These are phyloP conservation scores for Ophiostoma ulmi DNA, from an alignment of 2,329 filamentous ascomycete species.

Conservation along the genomic window DNA sequence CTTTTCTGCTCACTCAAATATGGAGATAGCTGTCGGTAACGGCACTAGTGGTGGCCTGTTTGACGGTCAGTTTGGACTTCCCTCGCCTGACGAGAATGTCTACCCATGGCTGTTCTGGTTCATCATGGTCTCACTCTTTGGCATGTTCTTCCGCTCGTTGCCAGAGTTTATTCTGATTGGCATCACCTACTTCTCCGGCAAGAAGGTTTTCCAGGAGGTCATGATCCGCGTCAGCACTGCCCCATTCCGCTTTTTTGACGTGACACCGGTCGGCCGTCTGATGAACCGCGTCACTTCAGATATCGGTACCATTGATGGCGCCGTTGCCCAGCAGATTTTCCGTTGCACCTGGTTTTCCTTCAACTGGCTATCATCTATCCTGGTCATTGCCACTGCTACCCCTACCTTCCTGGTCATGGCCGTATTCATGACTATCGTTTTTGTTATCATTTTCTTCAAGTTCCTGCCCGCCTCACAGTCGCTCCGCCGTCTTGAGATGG, in stretches of 20 bases:
- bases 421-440: constrained; percentile 58
- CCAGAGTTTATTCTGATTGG: constrained; percentile 64
- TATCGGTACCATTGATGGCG: constrained; percentile 82
- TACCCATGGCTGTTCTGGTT: constrained; percentile 70
- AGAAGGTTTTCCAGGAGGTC: constrained; percentile 66
- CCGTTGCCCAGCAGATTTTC: constrained; percentile 71
- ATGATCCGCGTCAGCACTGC: constrained; percentile 70
- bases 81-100: constrained; percentile 62
- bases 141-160: constrained; percentile 55
- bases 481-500: constrained; percentile 79
- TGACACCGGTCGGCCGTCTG: constrained; percentile 78
- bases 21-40: constrained; percentile 6
- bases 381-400: constrained; percentile 75
- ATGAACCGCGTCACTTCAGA: constrained; percentile 92
- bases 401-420: constrained; percentile 72
- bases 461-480: constrained; percentile 82
- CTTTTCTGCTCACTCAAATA: background rate
- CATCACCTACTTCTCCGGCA: constrained; percentile 76
- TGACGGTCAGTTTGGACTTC: constrained; percentile 45
- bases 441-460: constrained; percentile 66
- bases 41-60: constrained; percentile 25
- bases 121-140: constrained; percentile 56
- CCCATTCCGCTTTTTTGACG: constrained; percentile 85
- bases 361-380: constrained; percentile 64
- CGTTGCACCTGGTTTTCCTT: constrained; percentile 65